phyloP scores from a whole-genome alignment of 2,329 filamentous ascomycete genomes.

The Fusarium pilosicola region DNA sequence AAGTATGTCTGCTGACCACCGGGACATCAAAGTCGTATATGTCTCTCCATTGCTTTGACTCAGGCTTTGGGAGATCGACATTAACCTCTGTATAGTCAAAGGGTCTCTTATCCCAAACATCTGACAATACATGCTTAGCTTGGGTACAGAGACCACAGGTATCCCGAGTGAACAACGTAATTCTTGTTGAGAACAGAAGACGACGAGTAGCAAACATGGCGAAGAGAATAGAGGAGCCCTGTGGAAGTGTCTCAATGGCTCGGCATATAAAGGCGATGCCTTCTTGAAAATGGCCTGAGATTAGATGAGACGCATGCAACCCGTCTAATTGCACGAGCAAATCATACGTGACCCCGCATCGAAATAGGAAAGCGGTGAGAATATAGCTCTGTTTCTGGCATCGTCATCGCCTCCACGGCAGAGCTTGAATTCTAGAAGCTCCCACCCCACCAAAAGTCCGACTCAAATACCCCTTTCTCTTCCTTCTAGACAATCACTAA shows the following conservation, averaged over 20 bases:
- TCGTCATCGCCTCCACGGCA: conserved; percentile 41
- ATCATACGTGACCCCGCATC: conserved; percentile 43
- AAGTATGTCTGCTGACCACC: conserved; percentile 64
- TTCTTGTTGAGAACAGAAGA: conserved; percentile 66
- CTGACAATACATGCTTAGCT: conserved; percentile 73
- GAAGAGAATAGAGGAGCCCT: background rate
- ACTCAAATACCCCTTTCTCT: conserved; percentile 14
- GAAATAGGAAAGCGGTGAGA: conserved; percentile 51
- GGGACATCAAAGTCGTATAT: conserved; percentile 86
- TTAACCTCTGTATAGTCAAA: conserved; percentile 78
- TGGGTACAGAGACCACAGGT: conserved; percentile 77
- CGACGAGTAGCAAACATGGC: conserved; percentile 63
- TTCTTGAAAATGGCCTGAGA: conserved; percentile 27
- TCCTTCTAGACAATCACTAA: conserved; percentile 1
- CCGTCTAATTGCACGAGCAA: conserved; percentile 14
- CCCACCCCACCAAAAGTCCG: conserved; percentile 47
- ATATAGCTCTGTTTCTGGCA: conserved; percentile 24
- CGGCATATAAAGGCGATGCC: background rate
- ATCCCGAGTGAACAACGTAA: conserved; percentile 79
- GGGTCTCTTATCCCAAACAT: conserved; percentile 72
- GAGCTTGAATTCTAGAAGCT: conserved; percentile 53
- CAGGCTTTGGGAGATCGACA: conserved; percentile 74
- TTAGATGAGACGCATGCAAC: conserved; percentile 8
- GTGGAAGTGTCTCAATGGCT: background rate
- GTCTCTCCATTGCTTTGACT: conserved; percentile 72